Base-by-base conservation (phyloP, 1,139 yeast genomes). In the Starmera stellimalicola region DNA sequence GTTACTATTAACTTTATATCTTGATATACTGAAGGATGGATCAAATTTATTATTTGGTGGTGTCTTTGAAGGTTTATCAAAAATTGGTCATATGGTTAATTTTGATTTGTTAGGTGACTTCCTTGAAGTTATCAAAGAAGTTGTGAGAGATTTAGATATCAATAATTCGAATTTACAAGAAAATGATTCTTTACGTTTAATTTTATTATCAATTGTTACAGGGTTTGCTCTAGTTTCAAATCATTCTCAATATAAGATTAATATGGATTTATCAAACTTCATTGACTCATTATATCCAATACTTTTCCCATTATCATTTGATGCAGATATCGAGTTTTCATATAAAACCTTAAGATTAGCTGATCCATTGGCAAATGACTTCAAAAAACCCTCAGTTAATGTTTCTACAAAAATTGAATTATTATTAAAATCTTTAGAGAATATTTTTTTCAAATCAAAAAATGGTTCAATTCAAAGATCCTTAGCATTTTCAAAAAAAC, bases 91-190 rank as follows among this genome's bases (percentile, higher is more conserved):
- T 51, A 78, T 88, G 77, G 88, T 94, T 25, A 91, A 91, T 52
- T 75, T 91, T 35, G 97, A 91, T 45, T 65, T 91, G 35, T 70
- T 91, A 46, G 97, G 97, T 19, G 98, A 91, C 55, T 77, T 91
- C 56, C 65, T 91, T 32, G 94, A 82, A 54, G 95, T 87, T 3
- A 68, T 91, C 51, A 68, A 93, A 47, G 97, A 91, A 56, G 69
- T 83, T 19, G 73, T 82, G 57, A 50, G 57, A 16, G 80, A 74
- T 22, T 61, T 68, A n/a, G 63, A 66, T 26, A 61, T 62, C 14
- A 9, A 16, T 3, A 68, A 57, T 41, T 58, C 58, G 33, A 56
- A 62, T 34, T 51, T 57, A 32, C 27, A 42, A 30, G 33, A 41
- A 12, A 34, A 37, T 15, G 30, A 34, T 26, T 28, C 37, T 6